A percentile compares a stretch with the other conserved stretches of the same genome.
These are phyloP conservation scores for Sporothrix variecibatus DNA, from an alignment of 2,329 filamentous ascomycete species.

Conservation along the genomic window DNA sequence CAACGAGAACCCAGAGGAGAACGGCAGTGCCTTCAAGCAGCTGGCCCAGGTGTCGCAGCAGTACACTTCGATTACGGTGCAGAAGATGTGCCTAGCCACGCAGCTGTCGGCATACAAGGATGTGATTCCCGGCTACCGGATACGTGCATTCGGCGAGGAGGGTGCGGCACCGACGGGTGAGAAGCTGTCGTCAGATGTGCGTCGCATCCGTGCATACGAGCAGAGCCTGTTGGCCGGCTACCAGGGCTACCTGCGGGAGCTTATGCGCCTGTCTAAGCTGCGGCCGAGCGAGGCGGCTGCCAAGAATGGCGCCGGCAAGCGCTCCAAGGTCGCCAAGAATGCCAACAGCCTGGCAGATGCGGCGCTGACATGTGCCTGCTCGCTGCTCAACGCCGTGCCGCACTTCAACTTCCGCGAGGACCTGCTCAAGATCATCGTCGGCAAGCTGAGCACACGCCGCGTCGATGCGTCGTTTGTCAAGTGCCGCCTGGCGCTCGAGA, in stretches of 20 bases:
- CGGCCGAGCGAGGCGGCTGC: neutral
- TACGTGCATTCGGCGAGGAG: slow-evolving; percentile 77
- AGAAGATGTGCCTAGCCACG: slow-evolving; percentile 82
- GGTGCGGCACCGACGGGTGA: slow-evolving; percentile 57
- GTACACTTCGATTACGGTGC: slow-evolving; percentile 69
- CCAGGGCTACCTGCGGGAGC: slow-evolving; percentile 76
- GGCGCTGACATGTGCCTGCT: slow-evolving; percentile 84
- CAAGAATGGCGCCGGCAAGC: slow-evolving; percentile 39
- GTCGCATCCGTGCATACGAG: slow-evolving; percentile 79
- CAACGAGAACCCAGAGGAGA: slow-evolving; percentile 92
- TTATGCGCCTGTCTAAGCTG: slow-evolving; percentile 67
- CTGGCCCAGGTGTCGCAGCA: slow-evolving; percentile 72
- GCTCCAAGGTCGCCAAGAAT: slow-evolving; percentile 34
- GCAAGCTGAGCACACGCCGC: slow-evolving; percentile 73
- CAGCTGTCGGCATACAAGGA: slow-evolving; percentile 93
- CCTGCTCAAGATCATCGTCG: slow-evolving; percentile 81
- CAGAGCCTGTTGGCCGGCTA: slow-evolving; percentile 85
- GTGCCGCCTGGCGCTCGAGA: slow-evolving; percentile 77
- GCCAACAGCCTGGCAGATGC: slow-evolving; percentile 61
- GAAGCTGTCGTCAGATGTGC: slow-evolving; percentile 90
- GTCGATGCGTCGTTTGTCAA: slow-evolving; percentile 75
- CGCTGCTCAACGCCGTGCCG: slow-evolving; percentile 75
- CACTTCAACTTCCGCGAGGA: slow-evolving; percentile 97
- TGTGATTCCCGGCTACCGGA: slow-evolving; percentile 93
- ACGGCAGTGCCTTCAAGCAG: slow-evolving; percentile 75